These are phyloP conservation scores for Cercospora zeina DNA, from an alignment of 2,329 filamentous ascomycete species.

Conservation along the genomic window DNA sequence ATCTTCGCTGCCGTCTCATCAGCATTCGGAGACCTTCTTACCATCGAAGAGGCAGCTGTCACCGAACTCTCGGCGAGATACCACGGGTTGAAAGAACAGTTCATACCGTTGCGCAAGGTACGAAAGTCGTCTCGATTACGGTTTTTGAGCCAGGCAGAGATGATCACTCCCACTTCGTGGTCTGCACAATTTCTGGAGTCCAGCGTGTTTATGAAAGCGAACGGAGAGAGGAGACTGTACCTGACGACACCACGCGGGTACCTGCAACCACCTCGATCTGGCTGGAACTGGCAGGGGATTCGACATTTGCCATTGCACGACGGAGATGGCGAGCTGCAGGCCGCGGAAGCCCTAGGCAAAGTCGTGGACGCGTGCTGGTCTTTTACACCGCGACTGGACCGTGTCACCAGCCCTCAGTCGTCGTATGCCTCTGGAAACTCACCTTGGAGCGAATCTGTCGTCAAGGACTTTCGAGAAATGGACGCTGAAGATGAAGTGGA, in stretches of 20 bases:
- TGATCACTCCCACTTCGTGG: constrained; percentile 72
- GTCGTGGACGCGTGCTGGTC: constrained; percentile 58
- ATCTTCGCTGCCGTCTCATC: constrained; percentile 63
- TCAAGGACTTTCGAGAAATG: constrained; percentile 10
- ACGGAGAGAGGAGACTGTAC: constrained; percentile 65
- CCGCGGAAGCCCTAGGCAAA: constrained; percentile 52
- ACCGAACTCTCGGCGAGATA: constrained; percentile 48
- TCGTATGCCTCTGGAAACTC: constrained; percentile 47
- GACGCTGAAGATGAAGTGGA: constrained; percentile 18
- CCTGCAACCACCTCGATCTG: constrained; percentile 60
- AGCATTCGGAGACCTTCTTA: constrained; percentile 59
- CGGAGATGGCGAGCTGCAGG: constrained; percentile 58
- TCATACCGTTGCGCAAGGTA: constrained; percentile 75
- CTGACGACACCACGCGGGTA: constrained; percentile 75
- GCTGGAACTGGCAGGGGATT: constrained; percentile 72
- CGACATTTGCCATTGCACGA: constrained; percentile 57
- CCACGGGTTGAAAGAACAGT: constrained; percentile 64
- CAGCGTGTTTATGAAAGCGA: constrained; percentile 70
- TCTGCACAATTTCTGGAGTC: constrained; percentile 68
- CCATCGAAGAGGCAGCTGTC: constrained; percentile 4
- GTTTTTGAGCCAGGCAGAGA: constrained; percentile 69
- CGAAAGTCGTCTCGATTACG: constrained; percentile 71
- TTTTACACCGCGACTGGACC: constrained; percentile 66
- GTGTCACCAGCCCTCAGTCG: constrained; percentile 50
- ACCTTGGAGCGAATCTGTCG: constrained; percentile 19